Base-by-base conservation (phyloP, 768 basidiomycete species). In the Holtermannia corniformis region DNA sequence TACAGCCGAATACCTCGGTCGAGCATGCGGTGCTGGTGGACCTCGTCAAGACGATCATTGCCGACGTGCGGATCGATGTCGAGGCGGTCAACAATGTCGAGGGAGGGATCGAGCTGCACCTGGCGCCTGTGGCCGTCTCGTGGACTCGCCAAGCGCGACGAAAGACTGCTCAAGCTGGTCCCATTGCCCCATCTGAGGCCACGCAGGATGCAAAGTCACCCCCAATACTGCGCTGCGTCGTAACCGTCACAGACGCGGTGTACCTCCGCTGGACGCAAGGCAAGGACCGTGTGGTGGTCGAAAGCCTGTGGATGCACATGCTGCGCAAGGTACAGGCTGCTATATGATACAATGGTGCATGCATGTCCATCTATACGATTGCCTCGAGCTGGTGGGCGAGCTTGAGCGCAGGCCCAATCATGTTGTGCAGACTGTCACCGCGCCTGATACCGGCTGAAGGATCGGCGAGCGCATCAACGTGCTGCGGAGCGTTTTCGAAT, bases 401-500 rank as follows among this genome's bases (percentile, higher is more conserved):
- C 26, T 61, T 67, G 48, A 73, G 48, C 20, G 68, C 64, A 27
- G 70, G 70, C 45, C 66, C 68, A 16, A 73, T 70, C 60, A 73
- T 61, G 16, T 55, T 63, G 22, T 57, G 42, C 65, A 71, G 64
- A 14, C 64, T 60, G 19, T 54, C 56, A 22, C 66, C 63, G 44
- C 58, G 50, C 3, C 41, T 51, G 7, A 63, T 56, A 16, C 61
- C 65, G 44, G 50, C 20, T 52, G 48, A 14, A 27, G 44, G 21
- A 21, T 55, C 59, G 4, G 61, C 61, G n/a, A 52, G 44, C 16
- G 51, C 54, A 19, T 55, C 57, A 54, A 56, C 57, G n/a, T 59
- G 48, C 16, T 53, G 50, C n/a, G 49, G 24, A 14, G 62, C 58
- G 1, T 32, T 79, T 52, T 82, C 78, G 75, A 99, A 97, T 49